These are phyloP conservation scores for Citrus sp. DNA, from an alignment of 345 rosid genomes.

Conservation along the genomic window DNA sequence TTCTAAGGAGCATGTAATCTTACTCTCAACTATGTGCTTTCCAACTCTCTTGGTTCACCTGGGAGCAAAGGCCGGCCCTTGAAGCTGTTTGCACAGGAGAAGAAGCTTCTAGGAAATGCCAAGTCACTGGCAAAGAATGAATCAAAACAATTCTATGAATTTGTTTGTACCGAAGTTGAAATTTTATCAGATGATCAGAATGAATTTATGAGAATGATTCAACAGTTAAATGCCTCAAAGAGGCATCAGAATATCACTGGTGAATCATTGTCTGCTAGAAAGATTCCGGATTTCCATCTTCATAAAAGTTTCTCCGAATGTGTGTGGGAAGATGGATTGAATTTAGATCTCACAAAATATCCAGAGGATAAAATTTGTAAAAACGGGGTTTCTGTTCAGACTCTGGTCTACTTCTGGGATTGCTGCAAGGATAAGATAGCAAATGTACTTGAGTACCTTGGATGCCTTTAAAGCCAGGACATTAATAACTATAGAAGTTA, in stretches of 20 bases:
- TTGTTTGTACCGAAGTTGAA: constrained; percentile 27
- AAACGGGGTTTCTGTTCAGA: constrained; percentile 27
- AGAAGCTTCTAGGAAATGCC: constrained; percentile 37
- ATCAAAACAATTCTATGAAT: constrained; percentile 23
- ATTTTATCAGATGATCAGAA: constrained; percentile 15
- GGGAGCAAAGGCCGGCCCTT: constrained; percentile 48
- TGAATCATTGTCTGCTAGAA: constrained; percentile 35
- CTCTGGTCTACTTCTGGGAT: constrained; percentile 27
- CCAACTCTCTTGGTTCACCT: constrained; percentile 37
- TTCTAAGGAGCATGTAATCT: constrained; percentile 30
- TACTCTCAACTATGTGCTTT: constrained; percentile 8
- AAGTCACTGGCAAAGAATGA: constrained; percentile 26
- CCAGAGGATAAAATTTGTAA: too few species aligned
- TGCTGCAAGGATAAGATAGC: constrained; percentile 4
- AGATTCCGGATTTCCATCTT: constrained; percentile 38
- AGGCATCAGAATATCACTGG: constrained; percentile 27
- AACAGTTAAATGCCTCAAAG: constrained; percentile 25
- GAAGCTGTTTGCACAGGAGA: constrained; percentile 26
- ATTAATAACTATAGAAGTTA: constrained; percentile 8
- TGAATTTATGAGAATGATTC: constrained; percentile 25
- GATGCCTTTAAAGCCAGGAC: background rate
- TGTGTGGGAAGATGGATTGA: too few species aligned
- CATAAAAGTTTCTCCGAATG: background rate
- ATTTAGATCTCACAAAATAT: too few species aligned
- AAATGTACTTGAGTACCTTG: constrained; percentile 19